Evolutionary conservation across 441 rosid species (phyloP), one percentile per base, ranked within the genome.

Genomic region (Mallotus japonicus): DNA sequence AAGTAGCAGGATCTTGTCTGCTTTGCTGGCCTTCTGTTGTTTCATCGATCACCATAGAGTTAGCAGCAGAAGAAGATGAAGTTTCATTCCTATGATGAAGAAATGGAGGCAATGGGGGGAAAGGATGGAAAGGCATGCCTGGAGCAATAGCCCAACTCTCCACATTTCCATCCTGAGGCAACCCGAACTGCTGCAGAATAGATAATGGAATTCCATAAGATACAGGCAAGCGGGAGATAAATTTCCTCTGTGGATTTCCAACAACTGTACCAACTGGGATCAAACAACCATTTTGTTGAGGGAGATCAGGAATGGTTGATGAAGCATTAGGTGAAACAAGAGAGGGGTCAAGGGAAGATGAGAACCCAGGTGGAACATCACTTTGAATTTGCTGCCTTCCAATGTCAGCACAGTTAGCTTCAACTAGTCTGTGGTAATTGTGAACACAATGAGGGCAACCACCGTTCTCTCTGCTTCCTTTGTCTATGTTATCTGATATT

Each of bases 331-430:
- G 73, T 62, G 85, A 81, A 55, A 76, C 72, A 34, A 70, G 64
- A 50, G 84, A 84, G 15, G 77, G 62, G 47, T 71, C 76, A 7
- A 46, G 50, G 51, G 83, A 82, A 60, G 91, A 87, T 60, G 96
- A 82, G 80, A 95, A 92, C 40, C 99, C 97, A 17, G 98, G 99
- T 47, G 99, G 96, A 73, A 79, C 83, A 73, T 89, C 91, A 37
- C 83, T 95, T 69, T 67, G 87, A 49, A 47, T 65, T 68, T 79
- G 87, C 54, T 76, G 81, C 53, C 73, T 76, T 73, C 79, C 79
- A 71, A 58, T 47, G 56, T 69, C 75, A 19, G 80, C 69, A 40
- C 67, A 71, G 65, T 67, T 56, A 55, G 71, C 73, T 80, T 72
- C 85, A 60, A 67, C 84, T 17, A 60, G 79, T 64, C 50, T 76